phyloP scores from a whole-genome alignment of 495 filamentous ascomycete genomes.

The Podospora australis region DNA sequence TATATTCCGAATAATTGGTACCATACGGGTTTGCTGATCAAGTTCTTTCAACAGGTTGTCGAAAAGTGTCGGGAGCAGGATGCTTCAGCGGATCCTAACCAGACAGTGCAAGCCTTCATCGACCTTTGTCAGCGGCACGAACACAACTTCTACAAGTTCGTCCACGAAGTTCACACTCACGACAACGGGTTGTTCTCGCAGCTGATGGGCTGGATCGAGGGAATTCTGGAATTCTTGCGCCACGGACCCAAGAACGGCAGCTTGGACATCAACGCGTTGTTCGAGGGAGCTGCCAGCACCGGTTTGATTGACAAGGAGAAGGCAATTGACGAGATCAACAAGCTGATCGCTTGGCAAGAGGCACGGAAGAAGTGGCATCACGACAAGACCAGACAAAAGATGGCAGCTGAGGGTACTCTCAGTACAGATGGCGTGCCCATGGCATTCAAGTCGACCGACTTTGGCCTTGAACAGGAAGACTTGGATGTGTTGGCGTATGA shows the following conservation, averaged over 20 bases:
- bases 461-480: constrained; percentile 83
- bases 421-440: constrained; percentile 38
- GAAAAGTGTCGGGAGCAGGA: constrained; percentile 88
- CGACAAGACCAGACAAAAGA: constrained; percentile 96
- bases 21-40: constrained; percentile 3
- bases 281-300: constrained; percentile 66
- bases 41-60: constrained; percentile 49
- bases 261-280: constrained; percentile 88
- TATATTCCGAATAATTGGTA: background rate
- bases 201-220: constrained; percentile 94
- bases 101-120: constrained; percentile 98
- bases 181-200: constrained; percentile 94
- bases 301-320: constrained; percentile 60
- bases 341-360: constrained; percentile 86
- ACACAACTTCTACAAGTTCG: constrained; percentile 96
- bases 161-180: constrained; percentile 97
- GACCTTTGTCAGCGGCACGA: constrained; percentile 94
- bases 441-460: constrained; percentile 69
- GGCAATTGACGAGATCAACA: constrained; percentile 75
- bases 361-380: constrained; percentile 94
- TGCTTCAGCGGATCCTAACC: constrained; percentile 89
- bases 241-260: constrained; percentile 71
- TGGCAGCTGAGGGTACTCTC: constrained; percentile 70
- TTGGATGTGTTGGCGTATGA: constrained; percentile 75
- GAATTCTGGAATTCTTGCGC: constrained; percentile 89